These are phyloP conservation scores for Vachellia pachyceras DNA, from an alignment of 306 rosid species.

Conservation along the genomic window DNA sequence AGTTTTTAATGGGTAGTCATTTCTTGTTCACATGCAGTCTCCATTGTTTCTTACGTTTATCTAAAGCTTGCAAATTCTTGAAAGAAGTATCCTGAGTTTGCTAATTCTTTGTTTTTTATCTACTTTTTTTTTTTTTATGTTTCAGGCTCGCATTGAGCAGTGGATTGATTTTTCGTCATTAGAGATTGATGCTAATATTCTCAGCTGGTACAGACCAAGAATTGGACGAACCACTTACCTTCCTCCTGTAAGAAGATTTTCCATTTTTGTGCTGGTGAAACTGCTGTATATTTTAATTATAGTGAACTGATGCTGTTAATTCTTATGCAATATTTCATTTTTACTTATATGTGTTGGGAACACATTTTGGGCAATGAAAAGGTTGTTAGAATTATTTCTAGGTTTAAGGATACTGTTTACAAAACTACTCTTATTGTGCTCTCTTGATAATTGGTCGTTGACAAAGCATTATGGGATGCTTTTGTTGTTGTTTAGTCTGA, in stretches of 20 bases:
- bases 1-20: slow-evolving; percentile 16
- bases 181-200: slow-evolving; percentile 67
- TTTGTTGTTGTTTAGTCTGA: background rate
- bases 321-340: background rate
- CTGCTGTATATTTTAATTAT: background rate
- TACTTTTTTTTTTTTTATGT: slow-evolving; percentile 20
- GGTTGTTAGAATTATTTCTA: background rate
- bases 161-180: slow-evolving; percentile 86
- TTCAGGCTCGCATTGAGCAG: slow-evolving; percentile 82
- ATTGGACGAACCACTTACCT: slow-evolving; percentile 47
- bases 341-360: background rate
- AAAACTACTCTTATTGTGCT: background rate
- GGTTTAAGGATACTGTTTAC: slow-evolving; percentile 1
- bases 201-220: slow-evolving; percentile 55
- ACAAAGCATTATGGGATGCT: background rate
- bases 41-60: background rate
- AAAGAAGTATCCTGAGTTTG: background rate
- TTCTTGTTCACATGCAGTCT: background rate
- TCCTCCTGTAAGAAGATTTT: slow-evolving; percentile 67
- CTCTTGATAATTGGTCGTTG: background rate
- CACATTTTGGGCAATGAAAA: background rate
- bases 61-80: background rate
- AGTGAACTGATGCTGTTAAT: background rate
- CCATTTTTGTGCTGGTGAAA: background rate
- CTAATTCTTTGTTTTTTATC: background rate